A percentile compares a stretch with the other conserved stretches of the same genome.
These are phyloP conservation scores for Trifolium fragiferum DNA, from an alignment of 306 rosid species.

Conservation along the genomic window DNA sequence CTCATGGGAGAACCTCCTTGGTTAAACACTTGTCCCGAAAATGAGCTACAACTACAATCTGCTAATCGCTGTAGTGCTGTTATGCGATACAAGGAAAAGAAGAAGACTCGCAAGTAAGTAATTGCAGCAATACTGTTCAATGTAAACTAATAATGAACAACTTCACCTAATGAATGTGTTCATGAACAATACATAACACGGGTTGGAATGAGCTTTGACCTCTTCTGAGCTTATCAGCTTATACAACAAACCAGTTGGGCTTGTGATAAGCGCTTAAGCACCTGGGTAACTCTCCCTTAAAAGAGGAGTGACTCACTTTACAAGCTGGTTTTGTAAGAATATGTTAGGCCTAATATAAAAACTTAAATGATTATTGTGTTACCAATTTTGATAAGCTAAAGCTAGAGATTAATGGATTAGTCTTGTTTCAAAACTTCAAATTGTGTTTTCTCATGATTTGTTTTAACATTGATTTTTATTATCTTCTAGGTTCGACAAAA, in stretches of 20 bases:
- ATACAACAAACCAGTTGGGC: too few species aligned
- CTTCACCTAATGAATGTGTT: not conserved
- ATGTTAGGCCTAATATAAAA: not conserved
- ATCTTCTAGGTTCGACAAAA: conserved; percentile 73
- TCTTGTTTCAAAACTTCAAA: conserved; percentile 26
- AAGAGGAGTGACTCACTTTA: not conserved
- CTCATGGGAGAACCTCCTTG: conserved; percentile 97
- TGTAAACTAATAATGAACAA: not conserved
- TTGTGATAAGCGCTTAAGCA: too few species aligned
- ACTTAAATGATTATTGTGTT: not conserved
- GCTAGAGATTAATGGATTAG: conserved; percentile 1
- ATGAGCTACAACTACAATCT: conserved; percentile 66
- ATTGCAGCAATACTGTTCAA: not conserved
- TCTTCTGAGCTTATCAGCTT: too few species aligned
- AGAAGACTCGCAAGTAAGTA: conserved; percentile 83
- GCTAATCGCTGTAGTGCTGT: conserved; percentile 88
- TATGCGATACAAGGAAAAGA: conserved; percentile 98
- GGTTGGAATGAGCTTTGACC: too few species aligned
- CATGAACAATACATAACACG: too few species aligned
- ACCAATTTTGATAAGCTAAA: not conserved
- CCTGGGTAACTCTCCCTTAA: too few species aligned
- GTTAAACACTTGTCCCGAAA: conserved; percentile 73
- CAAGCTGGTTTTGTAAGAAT: not conserved
- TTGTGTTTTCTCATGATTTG: conserved; percentile 13
- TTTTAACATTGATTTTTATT: conserved; percentile 30